phyloP scores from a whole-genome alignment of 164 flowering plant species.

The Piper longum region DNA sequence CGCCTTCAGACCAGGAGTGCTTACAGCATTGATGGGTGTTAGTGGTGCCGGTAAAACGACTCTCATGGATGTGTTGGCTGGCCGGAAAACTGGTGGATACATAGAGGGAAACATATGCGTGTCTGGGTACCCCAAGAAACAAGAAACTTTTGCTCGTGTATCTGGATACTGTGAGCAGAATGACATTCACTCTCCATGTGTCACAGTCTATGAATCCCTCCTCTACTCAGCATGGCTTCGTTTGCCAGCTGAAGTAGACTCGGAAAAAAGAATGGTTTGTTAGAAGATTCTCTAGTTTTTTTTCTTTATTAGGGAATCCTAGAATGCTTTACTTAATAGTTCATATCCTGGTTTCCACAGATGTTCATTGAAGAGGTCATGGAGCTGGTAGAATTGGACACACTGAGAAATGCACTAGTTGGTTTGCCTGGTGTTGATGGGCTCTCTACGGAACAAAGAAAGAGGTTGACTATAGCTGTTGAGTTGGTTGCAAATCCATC shows the following conservation, averaged over 20 bases:
- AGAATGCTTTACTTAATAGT: not conserved
- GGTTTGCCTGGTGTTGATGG: constrained; percentile 40
- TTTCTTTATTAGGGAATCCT: not conserved
- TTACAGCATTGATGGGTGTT: constrained; percentile 51
- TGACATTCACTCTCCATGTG: constrained; percentile 46
- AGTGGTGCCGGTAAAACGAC: constrained; percentile 58
- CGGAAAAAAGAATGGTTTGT: constrained; percentile 26
- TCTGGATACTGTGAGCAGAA: constrained; percentile 48
- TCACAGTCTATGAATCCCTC: constrained; percentile 40
- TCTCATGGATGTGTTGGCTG: constrained; percentile 43
- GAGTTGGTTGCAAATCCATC: constrained; percentile 54
- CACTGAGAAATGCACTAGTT: constrained; percentile 27
- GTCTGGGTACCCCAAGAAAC: constrained; percentile 41
- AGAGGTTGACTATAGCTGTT: constrained; percentile 42
- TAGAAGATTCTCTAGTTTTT: not conserved
- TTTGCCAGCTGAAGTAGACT: constrained; percentile 26
- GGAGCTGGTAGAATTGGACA: constrained; percentile 37
- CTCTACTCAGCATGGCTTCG: constrained; percentile 51
- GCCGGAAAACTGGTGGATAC: constrained; percentile 40
- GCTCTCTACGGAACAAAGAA: constrained; percentile 43
- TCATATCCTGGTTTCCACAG: constrained; percentile 15
- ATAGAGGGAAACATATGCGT: constrained; percentile 32
- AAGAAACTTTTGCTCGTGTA: constrained; percentile 42
- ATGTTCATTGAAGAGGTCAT: constrained; percentile 41
- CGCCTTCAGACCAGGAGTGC: constrained; percentile 44